Percentiles rank a stretch among this genome's conserved stretches.
Evolutionary conservation across 805 yeast genomes (phyloP).

Genomic region (Vanderwaltozyma tropicalis): DNA sequence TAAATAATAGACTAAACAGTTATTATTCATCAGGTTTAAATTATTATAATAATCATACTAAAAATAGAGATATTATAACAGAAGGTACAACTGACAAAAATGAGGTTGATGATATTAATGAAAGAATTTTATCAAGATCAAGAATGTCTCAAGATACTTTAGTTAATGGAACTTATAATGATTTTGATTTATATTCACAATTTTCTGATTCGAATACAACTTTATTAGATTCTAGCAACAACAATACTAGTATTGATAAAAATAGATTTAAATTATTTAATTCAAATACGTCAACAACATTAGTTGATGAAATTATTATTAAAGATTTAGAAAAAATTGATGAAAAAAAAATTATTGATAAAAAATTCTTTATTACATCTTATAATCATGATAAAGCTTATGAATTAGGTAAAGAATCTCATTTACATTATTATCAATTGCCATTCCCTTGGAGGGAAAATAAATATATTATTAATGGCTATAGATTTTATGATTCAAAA

Average conservation of each 20-base stretch:
- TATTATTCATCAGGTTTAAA: too few relatives aligned
- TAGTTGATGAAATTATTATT: too few relatives aligned
- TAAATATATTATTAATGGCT: constrained; percentile 72
- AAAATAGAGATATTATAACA: too few relatives aligned
- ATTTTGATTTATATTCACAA: background rate
- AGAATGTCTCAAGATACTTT: constrained; percentile 3
- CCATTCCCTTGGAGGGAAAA: constrained; percentile 94
- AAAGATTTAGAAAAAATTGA: too few relatives aligned
- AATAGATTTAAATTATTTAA: too few relatives aligned
- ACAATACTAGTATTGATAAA: background rate
- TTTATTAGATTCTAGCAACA: background rate
- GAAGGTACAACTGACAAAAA: background rate
- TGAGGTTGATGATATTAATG: background rate
- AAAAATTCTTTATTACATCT: constrained; percentile 23
- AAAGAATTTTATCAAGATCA: background rate
- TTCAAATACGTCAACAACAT: constrained; percentile 1
- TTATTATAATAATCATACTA: background rate
- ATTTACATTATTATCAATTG: constrained; percentile 72
- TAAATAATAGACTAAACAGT: too few relatives aligned
- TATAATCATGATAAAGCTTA: constrained; percentile 41
- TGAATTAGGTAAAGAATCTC: constrained; percentile 33
- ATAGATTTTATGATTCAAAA: constrained; percentile 67
- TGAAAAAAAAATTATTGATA: background rate
- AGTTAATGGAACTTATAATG: background rate
- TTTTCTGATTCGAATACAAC: constrained; percentile 1